Evolutionary conservation across 805 yeast genomes (phyloP), one percentile per base, ranked within the genome.

Genomic region (Groenewaldozyma salmanticensis): DNA sequence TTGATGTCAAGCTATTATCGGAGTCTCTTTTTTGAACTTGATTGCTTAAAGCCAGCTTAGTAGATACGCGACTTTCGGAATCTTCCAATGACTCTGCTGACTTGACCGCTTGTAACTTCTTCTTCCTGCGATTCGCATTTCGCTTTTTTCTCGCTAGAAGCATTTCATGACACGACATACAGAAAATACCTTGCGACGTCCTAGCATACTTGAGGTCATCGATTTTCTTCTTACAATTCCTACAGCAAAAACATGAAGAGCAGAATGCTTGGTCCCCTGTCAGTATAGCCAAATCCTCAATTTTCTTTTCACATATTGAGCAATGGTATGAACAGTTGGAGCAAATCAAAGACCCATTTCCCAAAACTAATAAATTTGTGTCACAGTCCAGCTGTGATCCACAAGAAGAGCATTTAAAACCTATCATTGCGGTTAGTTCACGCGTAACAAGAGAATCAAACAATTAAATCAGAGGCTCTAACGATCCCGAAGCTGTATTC

Each of bases 191-290:
- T 54, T 83, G 88, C 33, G 88, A 79, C 0, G 96, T 90, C 55
- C 95, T 72, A 13, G 96, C 96, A 59, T 92, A 92, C 50, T 87
- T 71, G 49, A 88, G 66, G 61, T 90, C 95, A 55, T 82, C 94
- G 46, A 90, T 90, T 43, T 80, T 79, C 46, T 74, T 74, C 58
- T 81, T 79, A 65, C 98, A 90, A 51, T 84, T 79, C 38, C 90
- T 75, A 61, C 98, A 90, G 53, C 77, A 77, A 65, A 90, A 92
- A 61, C 98, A 90, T 38, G 71, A 70, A 5, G 94, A 76, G 60
- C 97, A 92, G 60, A 85, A 92, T 2, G 97, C 96, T 57, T 84
- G 90, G 51, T 92, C 94, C 20, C 96, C 95, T 1, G 97, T 87
- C 27, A 90, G 68, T 22, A 92, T 88, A 11, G 98, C 97, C 66